phyloP scores from a whole-genome alignment of 2,329 filamentous ascomycete genomes.

The Fusarium sp. region DNA sequence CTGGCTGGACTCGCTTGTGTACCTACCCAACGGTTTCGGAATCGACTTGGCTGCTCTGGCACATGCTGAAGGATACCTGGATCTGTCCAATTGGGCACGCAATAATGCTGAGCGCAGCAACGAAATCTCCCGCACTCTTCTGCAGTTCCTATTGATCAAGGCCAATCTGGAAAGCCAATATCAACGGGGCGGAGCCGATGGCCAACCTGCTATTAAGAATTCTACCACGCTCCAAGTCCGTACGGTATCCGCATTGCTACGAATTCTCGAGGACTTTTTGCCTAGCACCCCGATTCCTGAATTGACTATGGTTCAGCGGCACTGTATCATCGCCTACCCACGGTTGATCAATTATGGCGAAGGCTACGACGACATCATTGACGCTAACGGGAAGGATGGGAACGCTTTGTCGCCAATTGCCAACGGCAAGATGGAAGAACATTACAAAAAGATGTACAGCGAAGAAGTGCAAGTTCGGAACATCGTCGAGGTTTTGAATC shows the following conservation, averaged over 20 bases:
- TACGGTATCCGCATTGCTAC: conserved; percentile 83
- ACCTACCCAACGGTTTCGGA: conserved; percentile 83
- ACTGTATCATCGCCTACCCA: conserved; percentile 92
- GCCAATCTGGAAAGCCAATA: conserved; percentile 81
- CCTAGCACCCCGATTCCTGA: conserved; percentile 71
- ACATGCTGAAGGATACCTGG: conserved; percentile 81
- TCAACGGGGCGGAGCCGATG: conserved; percentile 73
- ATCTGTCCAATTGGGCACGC: conserved; percentile 83
- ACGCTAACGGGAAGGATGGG: conserved; percentile 82
- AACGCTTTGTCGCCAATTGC: conserved; percentile 83
- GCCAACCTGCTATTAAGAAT: conserved; percentile 64
- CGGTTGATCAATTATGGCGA: conserved; percentile 96
- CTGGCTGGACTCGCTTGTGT: conserved; percentile 86
- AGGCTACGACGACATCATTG: conserved; percentile 90
- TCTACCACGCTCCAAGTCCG: conserved; percentile 84
- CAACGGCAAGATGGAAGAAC: conserved; percentile 93
- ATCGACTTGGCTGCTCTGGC: conserved; percentile 88
- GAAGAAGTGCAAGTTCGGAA: conserved; percentile 87
- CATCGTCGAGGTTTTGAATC: conserved; percentile 84
- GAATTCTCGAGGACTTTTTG: conserved; percentile 79
- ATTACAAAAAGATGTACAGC: conserved; percentile 98
- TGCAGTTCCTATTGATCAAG: conserved; percentile 87
- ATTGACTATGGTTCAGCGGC: conserved; percentile 82
- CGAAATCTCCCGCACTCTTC: conserved; percentile 76
- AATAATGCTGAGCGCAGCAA: conserved; percentile 73